Percentiles rank a stretch among this genome's conserved stretches.
These are phyloP conservation scores for Anaeramoeba flamelloides DNA, from an alignment of 78 protist genomes.

Conservation along the genomic window DNA sequence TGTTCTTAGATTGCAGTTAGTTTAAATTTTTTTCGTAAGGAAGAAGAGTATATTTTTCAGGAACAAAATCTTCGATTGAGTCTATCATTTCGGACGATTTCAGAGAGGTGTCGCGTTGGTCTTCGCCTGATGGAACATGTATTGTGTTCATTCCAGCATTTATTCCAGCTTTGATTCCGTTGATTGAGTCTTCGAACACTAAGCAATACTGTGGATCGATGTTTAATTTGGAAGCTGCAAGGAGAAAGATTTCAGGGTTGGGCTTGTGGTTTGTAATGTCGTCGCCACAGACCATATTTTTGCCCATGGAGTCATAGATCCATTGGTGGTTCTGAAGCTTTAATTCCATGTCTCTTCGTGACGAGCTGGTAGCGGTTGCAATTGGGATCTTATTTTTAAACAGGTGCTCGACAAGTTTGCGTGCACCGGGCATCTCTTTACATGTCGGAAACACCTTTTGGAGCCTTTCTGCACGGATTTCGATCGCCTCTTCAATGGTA, in stretches of 20 bases:
- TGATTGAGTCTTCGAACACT: conserved; percentile 18
- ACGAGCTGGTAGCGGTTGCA: conserved; percentile 8
- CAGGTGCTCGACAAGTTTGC: conserved; percentile 7
- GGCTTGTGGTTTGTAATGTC: conserved; percentile 3
- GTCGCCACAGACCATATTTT: background rate
- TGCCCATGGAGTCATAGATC: background rate
- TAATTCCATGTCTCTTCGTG: background rate
- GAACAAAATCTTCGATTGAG: too few relatives aligned
- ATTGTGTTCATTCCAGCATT: conserved; percentile 10
- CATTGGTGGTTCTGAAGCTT: background rate
- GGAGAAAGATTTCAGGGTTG: conserved; percentile 10
- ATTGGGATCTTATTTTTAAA: background rate
- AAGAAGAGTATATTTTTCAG: too few relatives aligned
- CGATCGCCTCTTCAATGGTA: background rate
- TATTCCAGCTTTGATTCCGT: conserved; percentile 5
- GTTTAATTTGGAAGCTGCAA: background rate
- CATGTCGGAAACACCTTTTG: background rate
- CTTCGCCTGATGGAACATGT: too few relatives aligned
- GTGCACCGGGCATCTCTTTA: conserved; percentile 8
- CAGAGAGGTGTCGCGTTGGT: too few relatives aligned
- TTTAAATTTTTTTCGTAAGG: too few relatives aligned
- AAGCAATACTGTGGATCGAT: background rate
- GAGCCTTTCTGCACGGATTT: background rate
- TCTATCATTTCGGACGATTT: too few relatives aligned
- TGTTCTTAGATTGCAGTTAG: too few relatives aligned